Base-by-base conservation (phyloP, 345 rosid genomes). In the Conringia planisiliqua region DNA sequence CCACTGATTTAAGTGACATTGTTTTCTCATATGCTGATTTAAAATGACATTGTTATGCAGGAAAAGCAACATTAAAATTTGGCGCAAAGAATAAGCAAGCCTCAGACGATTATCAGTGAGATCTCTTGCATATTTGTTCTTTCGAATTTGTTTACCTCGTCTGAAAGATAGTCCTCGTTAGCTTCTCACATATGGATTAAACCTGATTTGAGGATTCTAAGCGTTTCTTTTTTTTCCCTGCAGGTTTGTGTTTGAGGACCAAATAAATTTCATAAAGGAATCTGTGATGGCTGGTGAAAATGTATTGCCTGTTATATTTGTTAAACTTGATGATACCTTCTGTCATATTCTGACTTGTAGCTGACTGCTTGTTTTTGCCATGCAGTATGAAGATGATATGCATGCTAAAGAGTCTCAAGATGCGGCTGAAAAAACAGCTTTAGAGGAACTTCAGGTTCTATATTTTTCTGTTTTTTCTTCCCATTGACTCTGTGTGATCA, bases 181-280 rank as follows among this genome's bases (percentile, higher is more conserved):
- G 50, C 51, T 51, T 62, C 54, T 62, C 24, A 32, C 12, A 13
- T 40, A 54, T 70, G 5, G 65, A 35, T 40, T 42, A 16, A n/a
- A 26, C 68, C 62, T 44, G 52, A 7, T 72, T 33, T 58, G 71
- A 27, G 39, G 52, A 42, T 40, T 66, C 36, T 59, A 61, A 48
- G 29, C 17, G 18, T 66, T 18, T 20, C 2, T 1, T 24, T 30
- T 11, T 32, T 38, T 11, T 22, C 2, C 24, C 24, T 42, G 70
- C 51, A 93, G 98, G 81, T 92, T 75, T 81, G 96, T 91, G 74
- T 95, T 95, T 69, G 99, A 92, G 85, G 97, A 95, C 81, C 96
- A 95, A 84, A 95, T 95, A 75, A 92, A 86, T 26, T 95, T 95
- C 75, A 84, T 95, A 72, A 89, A 84, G 88, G 91, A 88, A 67